Evolutionary conservation across 2,329 filamentous ascomycete species (phyloP).

Genomic region (Penicillium sclerotiorum): DNA sequence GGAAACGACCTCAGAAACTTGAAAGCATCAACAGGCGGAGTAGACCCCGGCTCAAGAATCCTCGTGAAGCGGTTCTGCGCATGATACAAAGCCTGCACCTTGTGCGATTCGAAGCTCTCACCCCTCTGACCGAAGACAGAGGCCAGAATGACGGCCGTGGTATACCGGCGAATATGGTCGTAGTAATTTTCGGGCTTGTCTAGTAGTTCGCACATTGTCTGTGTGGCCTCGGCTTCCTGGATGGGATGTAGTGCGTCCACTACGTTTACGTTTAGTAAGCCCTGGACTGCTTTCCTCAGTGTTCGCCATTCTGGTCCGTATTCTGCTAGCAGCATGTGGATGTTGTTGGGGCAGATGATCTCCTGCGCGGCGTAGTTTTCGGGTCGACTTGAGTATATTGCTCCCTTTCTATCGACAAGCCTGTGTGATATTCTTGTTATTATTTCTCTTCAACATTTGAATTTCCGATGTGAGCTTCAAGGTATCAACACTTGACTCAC

Average conservation of each 20-base stretch:
- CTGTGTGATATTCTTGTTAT: neutral
- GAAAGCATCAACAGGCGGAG: slow-evolving; percentile 21
- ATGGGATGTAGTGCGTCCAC: slow-evolving; percentile 17
- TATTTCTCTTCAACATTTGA: neutral
- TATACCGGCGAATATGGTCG: slow-evolving; percentile 19
- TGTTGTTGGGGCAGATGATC: slow-evolving; percentile 2
- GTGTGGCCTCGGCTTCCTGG: slow-evolving; percentile 20
- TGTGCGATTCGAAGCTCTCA: slow-evolving; percentile 11
- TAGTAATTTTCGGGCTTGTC: slow-evolving; percentile 10
- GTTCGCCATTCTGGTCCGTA: slow-evolving; percentile 10
- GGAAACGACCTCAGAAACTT: slow-evolving; percentile 17
- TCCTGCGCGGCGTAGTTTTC: slow-evolving; percentile 8
- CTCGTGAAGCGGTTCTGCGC: slow-evolving; percentile 3
- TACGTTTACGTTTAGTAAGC: slow-evolving; percentile 3
- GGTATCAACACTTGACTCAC: neutral
- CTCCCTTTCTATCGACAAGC: slow-evolving; percentile 13
- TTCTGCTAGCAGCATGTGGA: slow-evolving; percentile 6
- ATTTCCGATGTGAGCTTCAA: neutral
- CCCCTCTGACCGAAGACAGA: slow-evolving; percentile 17
- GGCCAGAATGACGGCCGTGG: slow-evolving; percentile 19
- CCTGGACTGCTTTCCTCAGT: slow-evolving; percentile 1
- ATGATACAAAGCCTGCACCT: slow-evolving; percentile 14
- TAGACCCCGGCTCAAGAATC: slow-evolving; percentile 17
- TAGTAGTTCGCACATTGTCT: slow-evolving; percentile 19
- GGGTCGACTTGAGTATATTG: slow-evolving; percentile 11